Evolutionary conservation across 257 asterid genomes (phyloP).

Genomic region (Capsicum chinense): DNA sequence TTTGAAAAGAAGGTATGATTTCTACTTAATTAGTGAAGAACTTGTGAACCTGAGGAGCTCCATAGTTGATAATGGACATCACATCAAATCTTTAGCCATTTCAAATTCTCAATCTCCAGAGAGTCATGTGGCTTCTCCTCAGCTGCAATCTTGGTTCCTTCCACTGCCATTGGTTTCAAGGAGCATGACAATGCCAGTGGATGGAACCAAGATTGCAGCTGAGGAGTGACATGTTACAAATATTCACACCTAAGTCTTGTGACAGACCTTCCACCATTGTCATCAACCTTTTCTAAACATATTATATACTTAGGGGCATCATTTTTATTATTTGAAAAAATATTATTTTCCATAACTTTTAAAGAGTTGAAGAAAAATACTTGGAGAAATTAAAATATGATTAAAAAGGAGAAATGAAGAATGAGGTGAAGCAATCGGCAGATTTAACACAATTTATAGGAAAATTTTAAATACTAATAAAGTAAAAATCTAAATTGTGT

Average conservation of each 20-base stretch:
- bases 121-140: constrained; percentile 29
- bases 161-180: constrained; percentile 11
- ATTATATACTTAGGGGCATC: neutral
- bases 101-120: constrained; percentile 31
- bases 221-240: constrained; percentile 21
- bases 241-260: neutral
- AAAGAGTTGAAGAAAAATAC: neutral
- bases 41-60: too few species aligned
- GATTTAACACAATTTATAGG: neutral
- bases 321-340: neutral
- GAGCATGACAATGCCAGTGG: neutral
- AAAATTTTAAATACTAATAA: too few species aligned
- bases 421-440: neutral
- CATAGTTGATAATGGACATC: too few species aligned
- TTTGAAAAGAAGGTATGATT: too few species aligned
- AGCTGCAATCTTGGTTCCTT: constrained; percentile 20
- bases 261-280: neutral
- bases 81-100: constrained; percentile 35
- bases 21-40: too few species aligned
- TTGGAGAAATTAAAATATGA: too few species aligned
- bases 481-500: neutral
- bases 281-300: neutral
- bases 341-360: neutral
- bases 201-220: constrained; percentile 16
- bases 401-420: too few species aligned